These are phyloP conservation scores for Pochonia chlamydosporia DNA, from an alignment of 2,329 filamentous ascomycete genomes.

Conservation along the genomic window DNA sequence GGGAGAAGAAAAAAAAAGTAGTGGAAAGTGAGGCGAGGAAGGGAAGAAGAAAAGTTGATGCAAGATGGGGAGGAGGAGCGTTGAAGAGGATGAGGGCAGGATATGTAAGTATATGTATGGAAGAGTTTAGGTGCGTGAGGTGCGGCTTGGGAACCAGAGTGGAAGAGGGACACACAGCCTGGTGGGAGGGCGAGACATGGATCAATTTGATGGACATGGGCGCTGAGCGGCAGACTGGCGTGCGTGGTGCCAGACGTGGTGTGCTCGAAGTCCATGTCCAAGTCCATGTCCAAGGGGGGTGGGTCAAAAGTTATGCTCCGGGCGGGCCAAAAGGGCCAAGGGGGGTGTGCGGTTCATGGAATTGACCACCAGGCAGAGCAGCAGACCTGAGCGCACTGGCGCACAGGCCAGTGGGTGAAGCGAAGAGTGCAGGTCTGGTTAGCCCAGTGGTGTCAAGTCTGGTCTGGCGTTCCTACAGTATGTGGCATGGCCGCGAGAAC, in stretches of 20 bases:
- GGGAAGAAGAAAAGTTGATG: slow-evolving; percentile 6
- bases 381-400: too few species aligned
- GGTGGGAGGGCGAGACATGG: slow-evolving; percentile 10
- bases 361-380: too few species aligned
- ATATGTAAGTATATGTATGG: slow-evolving; percentile 17
- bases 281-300: too few species aligned
- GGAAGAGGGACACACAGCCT: slow-evolving; percentile 1
- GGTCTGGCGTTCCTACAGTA: too few species aligned
- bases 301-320: too few species aligned
- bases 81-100: slow-evolving; percentile 14
- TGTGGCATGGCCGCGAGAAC: neutral
- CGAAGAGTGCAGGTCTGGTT: too few species aligned
- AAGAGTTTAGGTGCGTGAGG: slow-evolving; percentile 1
- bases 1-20: slow-evolving; percentile 5
- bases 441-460: too few species aligned
- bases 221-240: neutral
- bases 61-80: slow-evolving; percentile 1
- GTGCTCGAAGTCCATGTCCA: too few species aligned
- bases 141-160: slow-evolving; percentile 4
- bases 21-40: neutral
- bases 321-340: too few species aligned
- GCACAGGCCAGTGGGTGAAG: too few species aligned
- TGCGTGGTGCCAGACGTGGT: neutral
- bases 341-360: too few species aligned
- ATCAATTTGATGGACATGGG: neutral